phyloP scores from a whole-genome alignment of 2,329 filamentous ascomycete genomes.

The Ophiobolus disseminans region DNA sequence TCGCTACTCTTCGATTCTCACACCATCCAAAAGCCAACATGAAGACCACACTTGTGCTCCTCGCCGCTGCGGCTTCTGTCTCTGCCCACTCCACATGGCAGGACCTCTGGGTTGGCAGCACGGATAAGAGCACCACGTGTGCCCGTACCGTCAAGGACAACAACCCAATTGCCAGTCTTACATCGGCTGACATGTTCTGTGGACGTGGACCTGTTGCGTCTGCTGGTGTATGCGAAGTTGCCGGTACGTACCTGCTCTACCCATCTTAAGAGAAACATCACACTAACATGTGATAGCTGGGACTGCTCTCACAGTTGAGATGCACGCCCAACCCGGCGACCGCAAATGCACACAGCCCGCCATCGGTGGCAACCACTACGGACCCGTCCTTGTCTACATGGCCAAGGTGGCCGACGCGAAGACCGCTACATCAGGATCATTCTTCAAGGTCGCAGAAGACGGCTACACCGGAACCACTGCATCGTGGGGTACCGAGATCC shows the following conservation, averaged over 20 bases:
- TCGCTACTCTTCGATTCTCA: slow-evolving; percentile 12
- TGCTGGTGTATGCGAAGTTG: slow-evolving; percentile 42
- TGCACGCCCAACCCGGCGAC: slow-evolving; percentile 46
- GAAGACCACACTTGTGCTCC: slow-evolving; percentile 41
- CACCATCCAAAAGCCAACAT: slow-evolving; percentile 19
- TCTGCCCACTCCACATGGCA: slow-evolving; percentile 51
- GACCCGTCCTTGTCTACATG: slow-evolving; percentile 49
- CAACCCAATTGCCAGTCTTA: slow-evolving; percentile 40
- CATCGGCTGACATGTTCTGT: slow-evolving; percentile 46
- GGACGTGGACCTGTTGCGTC: slow-evolving; percentile 38
- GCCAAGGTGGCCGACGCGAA: slow-evolving; percentile 47
- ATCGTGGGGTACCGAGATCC: slow-evolving; percentile 48
- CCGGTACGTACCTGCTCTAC: slow-evolving; percentile 27
- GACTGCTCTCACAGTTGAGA: slow-evolving; percentile 43
- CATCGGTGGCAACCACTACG: slow-evolving; percentile 49
- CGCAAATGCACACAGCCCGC: slow-evolving; percentile 42
- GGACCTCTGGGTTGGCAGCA: slow-evolving; percentile 46
- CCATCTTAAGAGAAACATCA: background rate
- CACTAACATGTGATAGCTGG: slow-evolving; percentile 37
- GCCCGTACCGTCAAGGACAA: slow-evolving; percentile 46
- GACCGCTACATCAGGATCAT: slow-evolving; percentile 38
- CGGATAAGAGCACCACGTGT: slow-evolving; percentile 40
- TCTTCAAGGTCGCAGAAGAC: slow-evolving; percentile 50
- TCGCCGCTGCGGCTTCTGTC: slow-evolving; percentile 43
- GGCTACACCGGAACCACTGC: slow-evolving; percentile 46